Percentiles rank a stretch among this genome's conserved stretches.
Conservation (phyloP, 2,329 filamentous ascomycete species). For the Stemphylium lycopersici region DNA sequence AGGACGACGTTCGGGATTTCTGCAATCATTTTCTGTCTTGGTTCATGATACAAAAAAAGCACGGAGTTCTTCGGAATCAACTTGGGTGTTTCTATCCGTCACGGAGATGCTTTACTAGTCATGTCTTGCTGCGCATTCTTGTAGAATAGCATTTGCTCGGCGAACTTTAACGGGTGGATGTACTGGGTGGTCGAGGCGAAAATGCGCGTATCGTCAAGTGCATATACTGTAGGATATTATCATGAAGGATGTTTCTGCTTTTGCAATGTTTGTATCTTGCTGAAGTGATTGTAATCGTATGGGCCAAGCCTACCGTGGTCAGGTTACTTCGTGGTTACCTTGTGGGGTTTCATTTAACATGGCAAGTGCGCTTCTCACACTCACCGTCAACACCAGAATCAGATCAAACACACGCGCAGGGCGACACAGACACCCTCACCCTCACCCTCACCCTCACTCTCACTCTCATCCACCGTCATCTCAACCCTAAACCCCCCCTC, state of each 20-base stretch:
- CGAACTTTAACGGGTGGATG: slow-evolving; percentile 18
- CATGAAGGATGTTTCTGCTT: slow-evolving; percentile 19
- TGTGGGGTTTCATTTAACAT: neutral
- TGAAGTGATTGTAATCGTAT: neutral
- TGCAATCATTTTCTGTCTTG: slow-evolving; percentile 17
- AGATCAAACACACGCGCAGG: too few species aligned
- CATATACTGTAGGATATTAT: slow-evolving; percentile 31
- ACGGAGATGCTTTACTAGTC: slow-evolving; percentile 19
- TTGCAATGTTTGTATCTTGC: neutral
- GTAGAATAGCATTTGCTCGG: slow-evolving; percentile 33
- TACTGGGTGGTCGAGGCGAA: slow-evolving; percentile 11
- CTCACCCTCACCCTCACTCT: neutral
- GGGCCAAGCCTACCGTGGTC: neutral
- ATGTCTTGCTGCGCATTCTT: slow-evolving; percentile 23
- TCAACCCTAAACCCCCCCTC: neutral
- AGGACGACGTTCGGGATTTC: slow-evolving; percentile 8
- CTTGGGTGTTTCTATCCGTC: slow-evolving; percentile 18
- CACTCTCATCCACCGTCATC: neutral
- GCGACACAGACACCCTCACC: too few species aligned
- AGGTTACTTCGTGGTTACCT: neutral
- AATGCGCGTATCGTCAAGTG: slow-evolving; percentile 14
- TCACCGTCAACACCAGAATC: too few species aligned
- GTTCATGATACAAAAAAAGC: slow-evolving; percentile 21
- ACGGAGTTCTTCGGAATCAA: slow-evolving; percentile 22
- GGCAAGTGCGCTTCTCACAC: neutral